Conservation (phyloP, 345 rosid species). For the Acer saccharum region DNA sequence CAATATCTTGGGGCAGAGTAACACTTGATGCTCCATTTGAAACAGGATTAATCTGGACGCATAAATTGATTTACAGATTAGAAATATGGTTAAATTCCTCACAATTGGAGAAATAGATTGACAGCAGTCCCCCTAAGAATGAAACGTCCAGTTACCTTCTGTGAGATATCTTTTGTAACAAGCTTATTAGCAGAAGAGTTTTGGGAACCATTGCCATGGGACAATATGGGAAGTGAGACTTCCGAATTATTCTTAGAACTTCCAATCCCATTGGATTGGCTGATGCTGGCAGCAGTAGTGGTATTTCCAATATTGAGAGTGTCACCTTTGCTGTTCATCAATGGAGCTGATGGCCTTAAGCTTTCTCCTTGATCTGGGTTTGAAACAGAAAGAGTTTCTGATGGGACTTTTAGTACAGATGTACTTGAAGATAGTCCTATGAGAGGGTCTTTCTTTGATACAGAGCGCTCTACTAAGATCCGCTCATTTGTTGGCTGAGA, state of each 20-base stretch:
- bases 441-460: conserved; percentile 25
- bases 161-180: conserved; percentile 23
- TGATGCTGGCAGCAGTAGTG: conserved; percentile 21
- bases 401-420: conserved; percentile 16
- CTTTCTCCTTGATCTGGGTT: conserved; percentile 19
- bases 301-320: conserved; percentile 25
- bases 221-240: conserved; percentile 8
- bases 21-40: conserved; percentile 19
- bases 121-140: background rate
- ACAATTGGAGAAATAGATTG: background rate
- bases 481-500: conserved; percentile 23
- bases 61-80: conserved; percentile 22
- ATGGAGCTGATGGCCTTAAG: conserved; percentile 14
- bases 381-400: conserved; percentile 17
- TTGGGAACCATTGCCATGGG: conserved; percentile 6
- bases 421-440: conserved; percentile 16
- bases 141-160: conserved; percentile 45
- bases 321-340: conserved; percentile 19
- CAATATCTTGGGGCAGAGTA: conserved; percentile 12
- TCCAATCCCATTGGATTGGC: conserved; percentile 21
- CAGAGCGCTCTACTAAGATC: conserved; percentile 22
- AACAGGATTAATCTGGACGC: conserved; percentile 35
- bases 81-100: conserved; percentile 14
- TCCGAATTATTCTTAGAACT: conserved; percentile 19
- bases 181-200: conserved; percentile 19